Percentiles rank a stretch among this genome's conserved stretches.
Evolutionary conservation across 2,329 filamentous ascomycete species (phyloP).

Genomic region (Fusarium penzigii): DNA sequence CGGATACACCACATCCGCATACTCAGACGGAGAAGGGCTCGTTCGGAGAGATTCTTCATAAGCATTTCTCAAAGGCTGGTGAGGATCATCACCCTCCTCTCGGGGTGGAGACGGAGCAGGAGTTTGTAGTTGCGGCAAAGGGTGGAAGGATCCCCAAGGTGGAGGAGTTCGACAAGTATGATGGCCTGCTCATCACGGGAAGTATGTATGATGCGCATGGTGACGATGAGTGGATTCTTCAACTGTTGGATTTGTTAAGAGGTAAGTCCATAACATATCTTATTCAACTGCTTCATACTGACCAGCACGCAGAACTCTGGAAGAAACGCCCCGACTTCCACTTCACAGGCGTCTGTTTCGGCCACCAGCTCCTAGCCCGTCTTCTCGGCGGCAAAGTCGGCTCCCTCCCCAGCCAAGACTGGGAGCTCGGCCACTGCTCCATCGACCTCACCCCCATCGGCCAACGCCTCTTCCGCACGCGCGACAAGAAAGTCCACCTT

Average conservation of each 20-base stretch:
- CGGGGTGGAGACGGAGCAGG: conserved; percentile 54
- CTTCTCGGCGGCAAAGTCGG: conserved; percentile 69
- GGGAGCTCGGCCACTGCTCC: conserved; percentile 71
- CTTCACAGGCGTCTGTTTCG: conserved; percentile 77
- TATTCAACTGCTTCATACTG: neutral
- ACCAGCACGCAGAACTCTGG: conserved; percentile 47
- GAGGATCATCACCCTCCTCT: conserved; percentile 53
- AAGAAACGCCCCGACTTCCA: conserved; percentile 49
- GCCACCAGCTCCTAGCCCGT: conserved; percentile 76
- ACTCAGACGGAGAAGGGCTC: conserved; percentile 50
- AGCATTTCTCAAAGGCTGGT: conserved; percentile 53
- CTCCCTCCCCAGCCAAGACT: conserved; percentile 62
- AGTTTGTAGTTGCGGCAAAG: conserved; percentile 53
- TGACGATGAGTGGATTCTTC: conserved; percentile 71
- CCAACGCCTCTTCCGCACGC: conserved; percentile 66
- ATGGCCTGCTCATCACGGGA: conserved; percentile 75
- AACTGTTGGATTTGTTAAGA: conserved; percentile 60
- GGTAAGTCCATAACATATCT: conserved; percentile 28
- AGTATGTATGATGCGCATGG: conserved; percentile 71
- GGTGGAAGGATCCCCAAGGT: conserved; percentile 48
- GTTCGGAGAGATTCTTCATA: conserved; percentile 55
- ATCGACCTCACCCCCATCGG: conserved; percentile 66
- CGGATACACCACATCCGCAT: conserved; percentile 55
- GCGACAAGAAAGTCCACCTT: conserved; percentile 52
- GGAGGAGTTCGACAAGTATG: conserved; percentile 60